Evolutionary conservation across 73 alveolate genomes (phyloP).

Genomic region (Paramecium biaurelia): DNA sequence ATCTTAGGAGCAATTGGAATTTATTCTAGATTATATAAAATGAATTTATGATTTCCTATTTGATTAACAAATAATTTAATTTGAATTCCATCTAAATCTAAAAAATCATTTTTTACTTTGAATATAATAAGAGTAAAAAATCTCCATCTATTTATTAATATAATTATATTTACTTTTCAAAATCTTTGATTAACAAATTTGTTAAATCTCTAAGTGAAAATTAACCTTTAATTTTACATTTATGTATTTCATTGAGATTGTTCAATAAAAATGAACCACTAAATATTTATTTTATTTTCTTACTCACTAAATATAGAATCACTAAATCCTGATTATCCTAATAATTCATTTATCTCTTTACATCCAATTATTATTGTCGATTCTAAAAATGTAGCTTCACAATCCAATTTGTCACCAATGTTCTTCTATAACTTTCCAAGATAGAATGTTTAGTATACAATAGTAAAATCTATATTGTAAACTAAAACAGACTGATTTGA

Average conservation of each 20-base stretch:
- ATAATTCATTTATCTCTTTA: not conserved
- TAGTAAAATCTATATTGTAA: not conserved
- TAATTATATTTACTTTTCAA: not conserved
- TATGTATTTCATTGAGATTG: not conserved
- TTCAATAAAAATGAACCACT: not conserved
- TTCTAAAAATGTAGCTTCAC: not conserved
- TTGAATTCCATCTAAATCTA: not conserved
- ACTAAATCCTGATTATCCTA: not conserved
- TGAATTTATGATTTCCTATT: not conserved
- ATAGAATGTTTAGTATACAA: not conserved
- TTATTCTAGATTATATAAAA: not conserved
- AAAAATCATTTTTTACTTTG: not conserved
- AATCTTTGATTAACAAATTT: not conserved
- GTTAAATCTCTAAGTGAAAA: not conserved
- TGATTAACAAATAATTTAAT: not conserved
- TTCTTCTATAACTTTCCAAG: not conserved
- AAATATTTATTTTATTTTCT: not conserved
- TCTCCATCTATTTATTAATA: not conserved
- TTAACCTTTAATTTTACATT: not conserved
- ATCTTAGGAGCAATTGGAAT: not conserved
- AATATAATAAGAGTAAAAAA: not conserved
- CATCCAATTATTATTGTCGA: not conserved
- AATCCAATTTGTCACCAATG: not conserved
- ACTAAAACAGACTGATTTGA: not conserved
- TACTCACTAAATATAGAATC: slow-evolving; percentile 26